Conservation (phyloP, 1,284 basidiomycete genomes). For the Dichomitus squalens region DNA sequence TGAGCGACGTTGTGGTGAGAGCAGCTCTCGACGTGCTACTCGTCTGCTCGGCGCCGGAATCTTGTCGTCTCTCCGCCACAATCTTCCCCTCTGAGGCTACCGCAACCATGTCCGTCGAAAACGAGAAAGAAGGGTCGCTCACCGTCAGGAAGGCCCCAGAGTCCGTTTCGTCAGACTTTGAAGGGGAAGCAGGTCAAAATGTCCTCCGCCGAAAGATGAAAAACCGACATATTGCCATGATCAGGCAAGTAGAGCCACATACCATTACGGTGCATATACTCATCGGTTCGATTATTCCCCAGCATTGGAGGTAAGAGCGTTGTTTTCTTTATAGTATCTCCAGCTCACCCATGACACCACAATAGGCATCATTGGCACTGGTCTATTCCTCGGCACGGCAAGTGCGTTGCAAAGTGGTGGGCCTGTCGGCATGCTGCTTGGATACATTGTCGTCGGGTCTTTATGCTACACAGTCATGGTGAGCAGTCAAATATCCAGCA, state of each 20-base stretch:
- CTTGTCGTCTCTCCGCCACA: not conserved
- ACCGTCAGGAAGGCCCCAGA: not conserved
- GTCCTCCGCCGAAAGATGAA: constrained; percentile 34
- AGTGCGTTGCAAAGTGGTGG: constrained; percentile 56
- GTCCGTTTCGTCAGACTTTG: not conserved
- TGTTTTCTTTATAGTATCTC: no score
- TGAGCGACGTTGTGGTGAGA: no score
- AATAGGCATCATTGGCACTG: constrained; percentile 80
- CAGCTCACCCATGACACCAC: not conserved
- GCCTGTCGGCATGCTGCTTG: constrained; percentile 63
- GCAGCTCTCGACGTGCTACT: no score
- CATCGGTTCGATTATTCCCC: not conserved
- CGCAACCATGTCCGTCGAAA: not conserved
- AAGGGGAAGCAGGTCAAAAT: not conserved
- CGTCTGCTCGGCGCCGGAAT: no score
- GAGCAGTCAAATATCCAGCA: constrained; percentile 7
- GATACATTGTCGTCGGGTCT: constrained; percentile 61
- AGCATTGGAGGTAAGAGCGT: constrained; percentile 39
- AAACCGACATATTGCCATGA: constrained; percentile 44
- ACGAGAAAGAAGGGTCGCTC: not conserved
- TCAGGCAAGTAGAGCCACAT: constrained; percentile 29
- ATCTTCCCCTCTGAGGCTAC: no score
- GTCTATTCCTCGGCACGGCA: constrained; percentile 69
- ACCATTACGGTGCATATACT: not conserved
- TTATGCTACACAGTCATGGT: constrained; percentile 58